Conservation (phyloP, 108 stramenopile species). For the Pseudonitzschia multistriata region DNA sequence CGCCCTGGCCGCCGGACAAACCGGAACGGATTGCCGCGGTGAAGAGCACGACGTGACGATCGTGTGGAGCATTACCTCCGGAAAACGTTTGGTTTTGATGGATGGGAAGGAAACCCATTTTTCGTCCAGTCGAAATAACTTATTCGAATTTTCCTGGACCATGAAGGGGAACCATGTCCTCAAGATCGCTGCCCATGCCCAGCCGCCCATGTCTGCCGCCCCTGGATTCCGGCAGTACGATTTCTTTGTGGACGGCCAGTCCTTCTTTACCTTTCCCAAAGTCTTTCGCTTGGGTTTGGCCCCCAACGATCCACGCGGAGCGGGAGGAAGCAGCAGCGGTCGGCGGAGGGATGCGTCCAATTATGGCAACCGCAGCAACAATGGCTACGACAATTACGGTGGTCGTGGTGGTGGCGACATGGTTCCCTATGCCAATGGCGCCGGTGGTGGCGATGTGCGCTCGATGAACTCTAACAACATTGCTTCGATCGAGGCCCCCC, state of each 20-base stretch:
- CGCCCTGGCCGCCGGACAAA: conserved; percentile 77
- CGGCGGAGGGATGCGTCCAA: conserved; percentile 3
- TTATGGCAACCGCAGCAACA: background rate
- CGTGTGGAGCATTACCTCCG: conserved; percentile 84
- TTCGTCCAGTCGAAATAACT: conserved; percentile 51
- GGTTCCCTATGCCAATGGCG: conserved; percentile 11
- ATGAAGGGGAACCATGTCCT: conserved; percentile 86
- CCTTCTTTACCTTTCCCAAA: conserved; percentile 86
- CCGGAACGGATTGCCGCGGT: conserved; percentile 84
- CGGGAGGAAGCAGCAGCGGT: conserved; percentile 6
- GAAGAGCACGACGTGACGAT: conserved; percentile 91
- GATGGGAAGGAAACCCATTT: conserved; percentile 85
- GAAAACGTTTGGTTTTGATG: conserved; percentile 72
- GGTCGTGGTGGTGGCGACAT: background rate
- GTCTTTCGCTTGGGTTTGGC: conserved; percentile 80
- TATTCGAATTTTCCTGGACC: conserved; percentile 88
- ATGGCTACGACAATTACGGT: background rate
- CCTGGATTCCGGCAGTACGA: conserved; percentile 91
- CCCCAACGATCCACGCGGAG: conserved; percentile 34
- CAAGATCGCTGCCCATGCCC: conserved; percentile 83
- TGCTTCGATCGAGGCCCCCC: conserved; percentile 75
- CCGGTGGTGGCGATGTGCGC: conserved; percentile 7
- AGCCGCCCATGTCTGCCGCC: conserved; percentile 70
- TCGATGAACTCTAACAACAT: conserved; percentile 29
- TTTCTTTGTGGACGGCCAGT: conserved; percentile 86